Evolutionary conservation across 495 filamentous ascomycete genomes (phyloP).

Genomic region (Hyaloscypha hepaticicola): DNA sequence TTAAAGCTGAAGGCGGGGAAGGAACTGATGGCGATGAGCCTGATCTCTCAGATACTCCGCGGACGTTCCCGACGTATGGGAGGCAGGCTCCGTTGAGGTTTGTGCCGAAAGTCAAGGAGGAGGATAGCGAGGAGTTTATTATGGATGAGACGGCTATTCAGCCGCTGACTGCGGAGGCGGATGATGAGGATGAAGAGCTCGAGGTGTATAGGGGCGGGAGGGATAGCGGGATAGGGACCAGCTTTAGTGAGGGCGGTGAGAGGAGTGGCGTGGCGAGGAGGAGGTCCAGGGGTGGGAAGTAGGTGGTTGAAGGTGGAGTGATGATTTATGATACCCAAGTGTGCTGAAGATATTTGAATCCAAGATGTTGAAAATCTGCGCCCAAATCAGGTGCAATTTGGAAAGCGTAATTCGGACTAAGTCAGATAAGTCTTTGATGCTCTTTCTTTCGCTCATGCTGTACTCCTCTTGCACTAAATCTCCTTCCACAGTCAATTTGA

Average conservation of each 20-base stretch:
- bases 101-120: constrained; percentile 30
- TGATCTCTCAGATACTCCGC: constrained; percentile 44
- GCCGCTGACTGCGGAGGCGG: constrained; percentile 34
- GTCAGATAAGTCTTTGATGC: no score
- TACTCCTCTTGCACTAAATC: no score
- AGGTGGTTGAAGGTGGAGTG: no score
- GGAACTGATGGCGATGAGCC: constrained; percentile 31
- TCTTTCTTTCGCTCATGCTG: no score
- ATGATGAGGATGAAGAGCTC: constrained; percentile 40
- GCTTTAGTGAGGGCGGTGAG: constrained; percentile 40
- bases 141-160: constrained; percentile 32
- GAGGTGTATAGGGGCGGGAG: constrained; percentile 24
- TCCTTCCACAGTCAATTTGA: no score
- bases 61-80: constrained; percentile 56
- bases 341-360: not conserved
- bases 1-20: constrained; percentile 33
- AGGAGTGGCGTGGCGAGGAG: constrained; percentile 26
- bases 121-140: constrained; percentile 34
- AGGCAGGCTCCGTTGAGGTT: constrained; percentile 50
- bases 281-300: constrained; percentile 24
- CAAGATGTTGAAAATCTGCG: no score
- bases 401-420: no score
- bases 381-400: no score
- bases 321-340: not conserved
- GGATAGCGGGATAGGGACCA: constrained; percentile 50